Base-by-base conservation (phyloP, 352 stramenopile genomes). In the Phytophthora hibernalis region DNA sequence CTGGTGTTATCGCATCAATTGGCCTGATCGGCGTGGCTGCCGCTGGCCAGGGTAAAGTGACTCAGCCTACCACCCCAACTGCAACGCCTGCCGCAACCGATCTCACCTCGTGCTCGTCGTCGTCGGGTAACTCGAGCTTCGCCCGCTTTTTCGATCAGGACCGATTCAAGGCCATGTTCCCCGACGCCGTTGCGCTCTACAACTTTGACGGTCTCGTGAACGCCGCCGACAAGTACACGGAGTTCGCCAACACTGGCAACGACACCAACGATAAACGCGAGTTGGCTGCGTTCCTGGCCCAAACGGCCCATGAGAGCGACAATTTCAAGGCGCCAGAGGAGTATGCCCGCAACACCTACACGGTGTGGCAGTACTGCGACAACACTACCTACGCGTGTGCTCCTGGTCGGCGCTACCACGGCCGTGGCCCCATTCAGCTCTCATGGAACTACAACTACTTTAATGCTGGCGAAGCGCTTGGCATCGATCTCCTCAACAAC, bases 401-500 rank as follows among this genome's bases (percentile, higher is more conserved):
- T 18, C 28, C 65, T 6, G 78, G 72, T 11, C 65, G 67, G n/a
- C 74, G 75, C 18, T 83, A 86, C 59, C 72, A 85, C 24, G 77
- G 75, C n/a, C 78, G 78, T n/a, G 78, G 78, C 12, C 67, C 78
- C 13, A 84, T 87, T 53, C 70, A 80, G 60, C 61, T 86, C 30
- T 77, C 69, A 16, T 86, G 78, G 78, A 86, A 84, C 65, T 83
- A 84, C 67, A 86, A 86, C 49, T 86, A 86, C 64, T 74, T 72
- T 28, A 57, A 70, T 24, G 73, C 72, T 4, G 77, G 77, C 15
- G 31, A 76, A 38, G 75, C 59, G 0, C 60, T 83, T 0, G 69
- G 66, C 18, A 57, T 83, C 37, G 77, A 86, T 18, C 65, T 86
- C 0, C 65, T 86, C 1, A 30, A 63, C 51, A 61, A 77, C 30